Base-by-base conservation (phyloP, 441 rosid species). In the Jatropha podagrica region DNA sequence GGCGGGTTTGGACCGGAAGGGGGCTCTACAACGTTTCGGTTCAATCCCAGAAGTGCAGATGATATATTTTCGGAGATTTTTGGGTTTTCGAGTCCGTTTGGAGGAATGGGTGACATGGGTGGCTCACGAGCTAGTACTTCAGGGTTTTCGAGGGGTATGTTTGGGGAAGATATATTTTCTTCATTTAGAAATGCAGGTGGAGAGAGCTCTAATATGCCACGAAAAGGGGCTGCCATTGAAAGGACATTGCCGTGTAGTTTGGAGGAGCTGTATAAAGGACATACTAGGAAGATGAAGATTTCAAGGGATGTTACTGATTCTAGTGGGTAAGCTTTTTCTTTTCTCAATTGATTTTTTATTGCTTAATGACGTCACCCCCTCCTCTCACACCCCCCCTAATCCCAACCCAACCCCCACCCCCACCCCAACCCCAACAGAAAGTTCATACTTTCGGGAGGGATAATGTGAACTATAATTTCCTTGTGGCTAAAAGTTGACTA, bases 31-130 rank as follows among this genome's bases (percentile, higher is more conserved):
- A 72, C 78, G 42, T 92, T 88, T 83, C 78, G 87, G 63, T 93
- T 91, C 81, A 93, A 90, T 46, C 85, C 93, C 0, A 81, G 97
- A 73, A 89, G 82, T 69, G 89, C 96, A 0, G 93, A 93, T 17
- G 96, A 91, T 59, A 91, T 93, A 60, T 93, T 93, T 85, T 84
- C 96, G 0, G 97, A 93, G 85, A 78, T 93, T 42, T 91, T 91
- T 27, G 94, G 96, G 65, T 88, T 83, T 69, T 73, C 92, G 58
- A 85, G 89, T 54, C 90, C 91, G 1, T 86, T 87, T 48, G 88
- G 81, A 37, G 88, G 86, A 63, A 78, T 82, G 85, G 85, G 85
- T 17, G 91, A 87, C 66, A 82, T 85, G 72, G 87, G 93, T 0
- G 89, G 90, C 48, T 20, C 85, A 1, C 85, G 90, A 38, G 80